Percentiles rank a stretch among this genome's conserved stretches.
Conservation (phyloP, 768 basidiomycete genomes). For the Termitomyces sp. region DNA sequence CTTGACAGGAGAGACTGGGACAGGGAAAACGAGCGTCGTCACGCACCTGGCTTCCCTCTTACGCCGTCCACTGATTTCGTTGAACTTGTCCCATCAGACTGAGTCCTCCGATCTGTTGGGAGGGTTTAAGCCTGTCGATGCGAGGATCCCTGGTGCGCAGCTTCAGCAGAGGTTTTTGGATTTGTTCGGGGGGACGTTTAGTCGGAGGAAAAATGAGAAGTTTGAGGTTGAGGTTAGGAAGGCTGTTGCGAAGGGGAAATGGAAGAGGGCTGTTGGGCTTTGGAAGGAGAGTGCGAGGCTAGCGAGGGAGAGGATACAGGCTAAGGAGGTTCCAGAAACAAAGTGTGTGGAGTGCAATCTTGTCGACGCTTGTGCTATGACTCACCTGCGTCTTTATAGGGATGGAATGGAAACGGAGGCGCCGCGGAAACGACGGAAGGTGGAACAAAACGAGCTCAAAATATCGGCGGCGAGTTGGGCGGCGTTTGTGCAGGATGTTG, state of each 20-base stretch:
- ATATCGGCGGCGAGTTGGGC: conserved; percentile 14
- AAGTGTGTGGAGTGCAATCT: conserved; percentile 18
- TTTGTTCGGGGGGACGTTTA: conserved; percentile 85
- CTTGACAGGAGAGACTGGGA: conserved; percentile 97
- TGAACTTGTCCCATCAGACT: conserved; percentile 95
- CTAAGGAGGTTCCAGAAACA: conserved; percentile 22
- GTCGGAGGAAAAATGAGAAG: conserved; percentile 82
- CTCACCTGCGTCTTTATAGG: conserved; percentile 8
- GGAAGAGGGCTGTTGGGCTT: conserved; percentile 78
- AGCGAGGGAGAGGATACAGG: conserved; percentile 60
- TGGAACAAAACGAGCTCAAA: conserved; percentile 11
- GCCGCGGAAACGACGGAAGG: conserved; percentile 14
- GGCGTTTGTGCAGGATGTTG: conserved; percentile 41
- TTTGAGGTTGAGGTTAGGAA: conserved; percentile 81
- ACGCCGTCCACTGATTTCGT: conserved; percentile 71
- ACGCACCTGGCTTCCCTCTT: conserved; percentile 84
- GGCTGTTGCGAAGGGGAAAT: conserved; percentile 78
- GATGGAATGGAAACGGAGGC: conserved; percentile 27
- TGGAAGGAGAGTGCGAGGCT: conserved; percentile 78
- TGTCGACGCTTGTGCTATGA: neutral
- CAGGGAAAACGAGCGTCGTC: conserved; percentile 93
- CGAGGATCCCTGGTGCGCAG: conserved; percentile 68
- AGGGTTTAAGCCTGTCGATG: conserved; percentile 94
- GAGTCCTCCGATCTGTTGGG: conserved; percentile 93
- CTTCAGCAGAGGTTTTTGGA: conserved; percentile 74